phyloP scores from a whole-genome alignment of 495 filamentous ascomycete genomes.

The Astrocystis sublimbata region DNA sequence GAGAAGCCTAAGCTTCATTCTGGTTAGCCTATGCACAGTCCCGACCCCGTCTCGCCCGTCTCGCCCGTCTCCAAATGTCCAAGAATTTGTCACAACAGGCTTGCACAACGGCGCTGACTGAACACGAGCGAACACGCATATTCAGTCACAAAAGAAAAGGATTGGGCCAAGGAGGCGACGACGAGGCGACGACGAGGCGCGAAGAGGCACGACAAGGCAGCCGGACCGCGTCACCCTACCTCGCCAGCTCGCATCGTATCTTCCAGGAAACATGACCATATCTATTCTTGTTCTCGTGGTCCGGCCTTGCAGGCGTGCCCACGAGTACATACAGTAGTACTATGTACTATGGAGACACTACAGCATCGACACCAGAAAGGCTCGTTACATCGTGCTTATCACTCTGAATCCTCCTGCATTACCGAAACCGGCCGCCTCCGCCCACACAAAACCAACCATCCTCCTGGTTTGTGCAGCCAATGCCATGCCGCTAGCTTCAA shows the following conservation, averaged over 20 bases:
- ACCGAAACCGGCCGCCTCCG: constrained; percentile 13
- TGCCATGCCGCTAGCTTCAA: constrained; percentile 15
- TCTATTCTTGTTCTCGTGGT: constrained; percentile 5
- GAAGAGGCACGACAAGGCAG: background rate
- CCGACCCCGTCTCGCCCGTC: no score
- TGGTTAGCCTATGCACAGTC: background rate
- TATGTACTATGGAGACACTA: background rate
- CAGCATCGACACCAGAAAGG: background rate
- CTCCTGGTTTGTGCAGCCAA: constrained; percentile 11
- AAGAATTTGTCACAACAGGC: background rate
- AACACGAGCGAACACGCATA: background rate
- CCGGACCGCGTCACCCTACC: no score
- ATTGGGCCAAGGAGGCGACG: background rate
- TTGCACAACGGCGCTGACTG: background rate
- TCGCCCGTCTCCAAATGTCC: constrained; percentile 3
- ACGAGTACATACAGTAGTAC: no score
- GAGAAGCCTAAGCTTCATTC: constrained; percentile 1
- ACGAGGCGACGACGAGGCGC: background rate
- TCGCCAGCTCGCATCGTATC: constrained; percentile 9
- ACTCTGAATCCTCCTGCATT: constrained; percentile 2
- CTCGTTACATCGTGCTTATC: constrained; percentile 10
- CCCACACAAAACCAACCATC: constrained; percentile 10
- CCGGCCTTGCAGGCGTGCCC: background rate
- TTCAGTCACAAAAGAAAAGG: background rate
- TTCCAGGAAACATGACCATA: background rate